Conservation (phyloP, 1,284 basidiomycete species). For the Sanguinoderma infundibulare region DNA sequence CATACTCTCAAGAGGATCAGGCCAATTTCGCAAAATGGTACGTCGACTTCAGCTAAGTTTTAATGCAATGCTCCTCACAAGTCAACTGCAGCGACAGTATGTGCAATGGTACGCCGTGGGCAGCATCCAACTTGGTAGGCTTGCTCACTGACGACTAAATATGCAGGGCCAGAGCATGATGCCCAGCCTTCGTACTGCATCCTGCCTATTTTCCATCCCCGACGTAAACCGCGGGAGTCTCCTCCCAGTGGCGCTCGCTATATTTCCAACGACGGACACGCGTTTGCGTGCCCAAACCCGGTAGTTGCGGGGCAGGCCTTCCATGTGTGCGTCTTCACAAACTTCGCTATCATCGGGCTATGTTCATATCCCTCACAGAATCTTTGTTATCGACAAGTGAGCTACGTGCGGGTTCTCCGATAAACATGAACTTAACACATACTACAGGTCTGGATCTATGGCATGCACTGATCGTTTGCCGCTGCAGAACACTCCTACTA, state of each 20-base stretch:
- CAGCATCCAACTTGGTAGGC: no score
- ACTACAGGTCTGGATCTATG: constrained; percentile 61
- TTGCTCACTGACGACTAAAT: no score
- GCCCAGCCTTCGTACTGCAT: constrained; percentile 60
- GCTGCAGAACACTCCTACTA: constrained; percentile 48
- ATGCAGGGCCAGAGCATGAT: constrained; percentile 58
- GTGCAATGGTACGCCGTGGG: constrained; percentile 59
- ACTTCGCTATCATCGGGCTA: no score
- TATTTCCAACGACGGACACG: constrained; percentile 59
- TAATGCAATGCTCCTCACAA: no score
- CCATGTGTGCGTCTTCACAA: constrained; percentile 62
- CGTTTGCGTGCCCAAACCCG: constrained; percentile 61
- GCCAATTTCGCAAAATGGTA: constrained; percentile 59
- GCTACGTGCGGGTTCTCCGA: no score
- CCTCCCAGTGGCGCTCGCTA: constrained; percentile 45
- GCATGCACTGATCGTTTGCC: constrained; percentile 40
- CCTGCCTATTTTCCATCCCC: constrained; percentile 57
- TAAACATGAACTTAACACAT: no score
- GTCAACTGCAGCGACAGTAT: constrained; percentile 54
- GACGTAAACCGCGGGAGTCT: constrained; percentile 35
- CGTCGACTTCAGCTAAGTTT: no score
- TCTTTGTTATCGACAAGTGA: constrained; percentile 57
- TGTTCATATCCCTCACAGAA: constrained; percentile 36
- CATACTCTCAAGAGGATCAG: constrained; percentile 61
- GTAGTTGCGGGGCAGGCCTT: constrained; percentile 56